Evolutionary conservation across 2,329 filamentous ascomycete species (phyloP).

Genomic region (Talaromyces verruculosus): DNA sequence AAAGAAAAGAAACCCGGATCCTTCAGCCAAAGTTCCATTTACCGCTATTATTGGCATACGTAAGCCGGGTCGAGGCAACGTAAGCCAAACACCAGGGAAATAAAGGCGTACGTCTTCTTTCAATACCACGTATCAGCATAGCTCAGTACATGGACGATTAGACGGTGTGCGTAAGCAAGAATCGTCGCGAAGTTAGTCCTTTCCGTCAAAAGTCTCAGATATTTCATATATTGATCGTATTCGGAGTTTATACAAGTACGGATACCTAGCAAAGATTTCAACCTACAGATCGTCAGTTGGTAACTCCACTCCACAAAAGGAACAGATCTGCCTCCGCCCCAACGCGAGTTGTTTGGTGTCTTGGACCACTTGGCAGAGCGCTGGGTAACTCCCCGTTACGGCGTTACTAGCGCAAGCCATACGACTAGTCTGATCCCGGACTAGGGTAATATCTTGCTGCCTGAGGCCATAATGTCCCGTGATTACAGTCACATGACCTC

Average conservation of each 20-base stretch:
- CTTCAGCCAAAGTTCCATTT: background rate
- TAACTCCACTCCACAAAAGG: background rate
- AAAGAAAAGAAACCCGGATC: background rate
- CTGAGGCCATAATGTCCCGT: background rate
- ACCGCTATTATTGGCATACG: background rate
- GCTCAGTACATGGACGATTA: background rate
- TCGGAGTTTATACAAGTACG: background rate
- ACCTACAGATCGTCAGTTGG: background rate
- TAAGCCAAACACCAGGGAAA: constrained; percentile 1
- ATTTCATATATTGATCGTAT: background rate
- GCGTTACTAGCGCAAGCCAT: constrained; percentile 1
- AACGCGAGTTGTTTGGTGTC: background rate
- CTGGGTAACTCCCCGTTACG: background rate
- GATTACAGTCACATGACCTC: constrained; percentile 9
- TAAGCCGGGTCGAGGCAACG: constrained; percentile 2
- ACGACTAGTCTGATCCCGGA: background rate
- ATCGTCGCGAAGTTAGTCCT: background rate
- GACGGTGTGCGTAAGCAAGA: background rate
- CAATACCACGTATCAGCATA: background rate
- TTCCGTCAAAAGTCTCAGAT: background rate
- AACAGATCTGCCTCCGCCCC: background rate
- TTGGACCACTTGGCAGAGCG: background rate
- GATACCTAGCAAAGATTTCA: background rate
- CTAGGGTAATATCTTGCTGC: background rate
- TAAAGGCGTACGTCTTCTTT: background rate